Conservation (phyloP, 352 stramenopile genomes). For the Phytophthora palmivora region DNA sequence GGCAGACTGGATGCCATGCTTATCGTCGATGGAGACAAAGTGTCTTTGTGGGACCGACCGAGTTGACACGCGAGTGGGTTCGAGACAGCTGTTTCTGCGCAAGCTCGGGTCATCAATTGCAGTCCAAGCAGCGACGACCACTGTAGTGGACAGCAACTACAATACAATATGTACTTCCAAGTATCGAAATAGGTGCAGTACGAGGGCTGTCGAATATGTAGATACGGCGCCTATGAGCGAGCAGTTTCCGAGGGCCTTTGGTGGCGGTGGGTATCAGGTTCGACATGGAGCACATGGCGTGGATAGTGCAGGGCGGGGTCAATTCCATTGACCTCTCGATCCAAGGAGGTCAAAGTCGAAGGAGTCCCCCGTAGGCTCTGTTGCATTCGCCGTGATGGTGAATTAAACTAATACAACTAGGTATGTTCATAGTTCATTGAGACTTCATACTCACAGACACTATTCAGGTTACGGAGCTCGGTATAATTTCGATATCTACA, state of each 20-base stretch:
- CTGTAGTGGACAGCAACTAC: too few relatives aligned
- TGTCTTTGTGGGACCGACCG: slow-evolving; percentile 15
- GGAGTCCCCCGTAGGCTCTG: too few relatives aligned
- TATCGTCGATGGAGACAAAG: slow-evolving; percentile 6
- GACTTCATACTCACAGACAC: too few relatives aligned
- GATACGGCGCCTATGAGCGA: background rate
- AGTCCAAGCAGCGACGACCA: background rate
- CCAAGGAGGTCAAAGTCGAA: too few relatives aligned
- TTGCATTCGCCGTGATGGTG: too few relatives aligned
- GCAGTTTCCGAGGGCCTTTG: slow-evolving; percentile 7
- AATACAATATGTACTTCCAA: too few relatives aligned
- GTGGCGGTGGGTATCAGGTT: background rate
- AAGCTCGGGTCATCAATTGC: background rate
- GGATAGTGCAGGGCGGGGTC: slow-evolving; percentile 22
- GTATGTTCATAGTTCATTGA: too few relatives aligned
- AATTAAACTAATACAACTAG: too few relatives aligned
- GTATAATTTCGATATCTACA: too few relatives aligned
- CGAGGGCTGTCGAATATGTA: background rate
- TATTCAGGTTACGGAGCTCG: too few relatives aligned
- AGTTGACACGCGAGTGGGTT: slow-evolving; percentile 7
- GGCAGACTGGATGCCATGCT: slow-evolving; percentile 32
- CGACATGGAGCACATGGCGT: slow-evolving; percentile 14
- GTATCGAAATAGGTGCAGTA: too few relatives aligned
- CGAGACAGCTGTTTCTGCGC: background rate
- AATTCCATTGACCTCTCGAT: too few relatives aligned